Evolutionary conservation across 805 yeast genomes (phyloP).

Genomic region (Tetrapisispora iriomotensis): DNA sequence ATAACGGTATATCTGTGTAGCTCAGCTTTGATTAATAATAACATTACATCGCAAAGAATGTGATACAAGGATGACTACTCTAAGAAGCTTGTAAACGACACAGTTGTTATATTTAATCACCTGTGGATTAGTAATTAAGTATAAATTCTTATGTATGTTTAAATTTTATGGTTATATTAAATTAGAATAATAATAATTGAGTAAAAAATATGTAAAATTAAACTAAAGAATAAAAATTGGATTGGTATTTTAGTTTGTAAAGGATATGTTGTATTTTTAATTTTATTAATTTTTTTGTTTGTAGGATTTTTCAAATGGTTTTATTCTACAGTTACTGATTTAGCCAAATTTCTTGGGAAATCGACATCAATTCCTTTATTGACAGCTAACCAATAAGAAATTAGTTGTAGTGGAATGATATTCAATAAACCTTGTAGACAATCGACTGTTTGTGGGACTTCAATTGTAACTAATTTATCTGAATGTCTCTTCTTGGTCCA

Average conservation of each 20-base stretch:
- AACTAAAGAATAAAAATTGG: too few species aligned
- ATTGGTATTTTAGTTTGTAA: neutral
- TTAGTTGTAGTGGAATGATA: slow-evolving; percentile 88
- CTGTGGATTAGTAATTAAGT: too few species aligned
- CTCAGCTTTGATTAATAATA: too few species aligned
- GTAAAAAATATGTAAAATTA: too few species aligned
- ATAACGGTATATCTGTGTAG: too few species aligned
- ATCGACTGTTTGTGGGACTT: slow-evolving; percentile 92
- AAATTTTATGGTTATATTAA: too few species aligned
- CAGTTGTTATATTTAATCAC: too few species aligned
- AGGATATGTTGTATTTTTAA: neutral
- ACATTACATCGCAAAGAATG: too few species aligned
- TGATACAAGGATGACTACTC: too few species aligned
- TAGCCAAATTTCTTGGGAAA: slow-evolving; percentile 97
- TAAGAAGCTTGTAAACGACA: too few species aligned
- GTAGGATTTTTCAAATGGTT: neutral
- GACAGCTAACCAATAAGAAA: slow-evolving; percentile 95
- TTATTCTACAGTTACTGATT: slow-evolving; percentile 93
- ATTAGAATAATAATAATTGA: too few species aligned
- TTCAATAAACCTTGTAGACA: slow-evolving; percentile 94
- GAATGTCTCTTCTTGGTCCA: slow-evolving; percentile 35
- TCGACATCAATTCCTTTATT: slow-evolving; percentile 94
- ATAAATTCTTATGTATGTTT: too few species aligned
- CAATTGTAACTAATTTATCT: slow-evolving; percentile 54
- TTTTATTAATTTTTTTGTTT: neutral